Evolutionary conservation across 768 basidiomycete species (phyloP).

Genomic region (Leccinum obscurum): DNA sequence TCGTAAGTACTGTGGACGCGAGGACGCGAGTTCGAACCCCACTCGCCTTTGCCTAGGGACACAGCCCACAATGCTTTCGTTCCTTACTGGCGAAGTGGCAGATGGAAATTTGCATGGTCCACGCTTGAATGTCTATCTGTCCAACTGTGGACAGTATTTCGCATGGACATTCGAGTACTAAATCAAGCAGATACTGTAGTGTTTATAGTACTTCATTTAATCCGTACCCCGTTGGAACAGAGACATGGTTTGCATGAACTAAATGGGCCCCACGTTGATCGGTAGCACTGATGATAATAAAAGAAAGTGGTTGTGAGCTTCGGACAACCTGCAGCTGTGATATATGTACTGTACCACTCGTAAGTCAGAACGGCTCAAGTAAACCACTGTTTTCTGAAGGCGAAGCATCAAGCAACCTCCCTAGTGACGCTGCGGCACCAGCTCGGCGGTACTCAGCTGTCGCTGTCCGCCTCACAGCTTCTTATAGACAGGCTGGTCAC

Average conservation of each 20-base stretch:
- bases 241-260: background rate
- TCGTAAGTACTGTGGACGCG: background rate
- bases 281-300: background rate
- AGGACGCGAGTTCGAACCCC: slow-evolving; percentile 32
- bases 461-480: no score
- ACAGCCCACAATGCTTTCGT: slow-evolving; percentile 74
- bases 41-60: slow-evolving; percentile 77
- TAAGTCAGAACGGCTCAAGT: background rate
- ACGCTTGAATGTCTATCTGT: slow-evolving; percentile 71
- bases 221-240: background rate
- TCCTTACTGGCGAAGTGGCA: slow-evolving; percentile 78
- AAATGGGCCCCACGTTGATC: background rate
- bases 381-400: background rate
- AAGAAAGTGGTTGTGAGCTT: background rate
- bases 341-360: no score
- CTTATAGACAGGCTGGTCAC: no score
- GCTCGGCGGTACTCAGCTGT: no score
- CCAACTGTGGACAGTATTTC: slow-evolving; percentile 24
- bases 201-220: background rate
- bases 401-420: background rate
- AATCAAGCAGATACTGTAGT: slow-evolving; percentile 50
- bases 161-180: slow-evolving; percentile 79
- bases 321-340: no score
- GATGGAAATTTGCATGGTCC: slow-evolving; percentile 59
- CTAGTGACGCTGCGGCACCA: background rate